A percentile compares a stretch with the other conserved stretches of the same genome.
phyloP scores from a whole-genome alignment of 2,329 filamentous ascomycete species.

The Diaporthe citri region DNA sequence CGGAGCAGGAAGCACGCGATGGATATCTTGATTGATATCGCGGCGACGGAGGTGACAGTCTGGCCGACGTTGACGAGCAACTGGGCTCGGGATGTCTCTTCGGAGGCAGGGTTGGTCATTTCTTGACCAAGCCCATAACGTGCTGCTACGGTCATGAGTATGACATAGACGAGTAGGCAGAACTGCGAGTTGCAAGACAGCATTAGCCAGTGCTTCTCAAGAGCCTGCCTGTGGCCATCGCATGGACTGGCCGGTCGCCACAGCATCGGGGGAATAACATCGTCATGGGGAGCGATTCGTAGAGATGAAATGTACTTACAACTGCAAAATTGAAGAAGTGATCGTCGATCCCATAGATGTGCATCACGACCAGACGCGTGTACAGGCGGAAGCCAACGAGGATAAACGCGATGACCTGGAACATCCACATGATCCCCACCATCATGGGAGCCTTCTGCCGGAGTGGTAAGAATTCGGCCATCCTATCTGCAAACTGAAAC shows the following conservation, averaged over 20 bases:
- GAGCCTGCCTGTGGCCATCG: no score
- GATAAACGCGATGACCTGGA: constrained; percentile 32
- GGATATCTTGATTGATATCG: constrained; percentile 33
- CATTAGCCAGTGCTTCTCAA: not conserved
- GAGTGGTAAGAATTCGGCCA: not conserved
- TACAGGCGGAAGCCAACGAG: constrained; percentile 39
- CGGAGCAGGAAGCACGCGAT: constrained; percentile 37
- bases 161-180: constrained; percentile 23
- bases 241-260: not conserved
- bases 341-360: constrained; percentile 36
- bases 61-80: constrained; percentile 30
- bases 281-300: not conserved
- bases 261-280: no score
- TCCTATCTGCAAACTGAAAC: accelerated
- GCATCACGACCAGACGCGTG: constrained; percentile 34
- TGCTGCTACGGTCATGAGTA: constrained; percentile 30
- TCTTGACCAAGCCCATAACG: constrained; percentile 20
- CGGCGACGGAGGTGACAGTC: constrained; percentile 5
- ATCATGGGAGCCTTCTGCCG: constrained; percentile 17
- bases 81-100: not conserved
- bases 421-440: constrained; percentile 34
- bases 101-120: not conserved
- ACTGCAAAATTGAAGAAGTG: constrained; percentile 36
- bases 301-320: not conserved
- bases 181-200: not conserved